Base-by-base conservation (phyloP, 345 rosid genomes). In the Corymbia maculata region DNA sequence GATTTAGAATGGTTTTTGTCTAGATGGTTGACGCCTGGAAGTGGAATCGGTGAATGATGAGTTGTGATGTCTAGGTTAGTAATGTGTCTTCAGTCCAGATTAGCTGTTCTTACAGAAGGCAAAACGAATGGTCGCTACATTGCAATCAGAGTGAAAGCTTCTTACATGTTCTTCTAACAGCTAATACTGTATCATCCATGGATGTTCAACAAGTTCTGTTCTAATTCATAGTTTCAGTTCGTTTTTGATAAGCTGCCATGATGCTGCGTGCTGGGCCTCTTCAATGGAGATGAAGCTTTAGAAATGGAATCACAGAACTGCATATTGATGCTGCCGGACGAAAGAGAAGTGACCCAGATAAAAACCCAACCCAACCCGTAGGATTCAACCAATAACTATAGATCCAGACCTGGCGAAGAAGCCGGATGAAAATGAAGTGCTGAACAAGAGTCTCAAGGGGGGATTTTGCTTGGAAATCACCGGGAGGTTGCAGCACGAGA, bases 401-500 rank as follows among this genome's bases (percentile, higher is more conserved):
- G 95, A 95, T 86, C 98, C 96, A 22, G 95, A 94, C 36, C 92
- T 93, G 50, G 88, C 85, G 42, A 91, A 92, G 92, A 94, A 93
- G 92, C 90, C 92, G 42, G 88, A 22, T 16, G 91, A 90, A 86
- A 87, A 80, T 24, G 95, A 94, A 91, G 68, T 59, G 66, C 87
- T 89, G 51, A 89, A 86, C 87, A 93, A 92, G 90, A 70, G 88
- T 87, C 92, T 85, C 52, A 87, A 91, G 36, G 90, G 51, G 85
- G 96, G 98, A 22, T 80, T 96, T 86, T 94, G 96, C 93, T 88
- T 95, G 91, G 96, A 95, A 90, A 93, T 95, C 70, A 95, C 97
- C 6, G 98, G 99, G 59, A 95, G 99, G 90, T 97, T 97, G 86
- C 99, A 96, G 93, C 96, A 93, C 87, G 98, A 97, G 79, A 92